phyloP scores from a whole-genome alignment of 345 rosid species.

The Pelargonium nanum region DNA sequence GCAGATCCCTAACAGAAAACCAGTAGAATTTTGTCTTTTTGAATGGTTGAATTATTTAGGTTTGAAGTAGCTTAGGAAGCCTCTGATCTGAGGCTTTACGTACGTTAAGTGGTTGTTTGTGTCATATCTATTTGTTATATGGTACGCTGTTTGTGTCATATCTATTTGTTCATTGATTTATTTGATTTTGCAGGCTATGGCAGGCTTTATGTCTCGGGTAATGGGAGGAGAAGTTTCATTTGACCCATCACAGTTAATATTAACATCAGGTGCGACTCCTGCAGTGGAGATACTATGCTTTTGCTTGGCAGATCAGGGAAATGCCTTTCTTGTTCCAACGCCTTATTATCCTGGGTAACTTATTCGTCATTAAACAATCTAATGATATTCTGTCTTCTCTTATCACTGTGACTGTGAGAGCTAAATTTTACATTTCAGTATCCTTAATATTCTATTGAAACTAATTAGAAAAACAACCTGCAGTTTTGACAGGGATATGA shows the following conservation, averaged over 20 bases:
- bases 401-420: neutral
- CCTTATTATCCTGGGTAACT: constrained; percentile 91
- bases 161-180: constrained; percentile 1
- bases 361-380: constrained; percentile 5
- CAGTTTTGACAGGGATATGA: constrained; percentile 85
- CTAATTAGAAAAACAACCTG: constrained; percentile 13
- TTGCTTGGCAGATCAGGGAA: constrained; percentile 88
- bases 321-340: constrained; percentile 70
- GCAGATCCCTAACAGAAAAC: neutral
- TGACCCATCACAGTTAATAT: constrained; percentile 57
- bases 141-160: neutral
- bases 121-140: constrained; percentile 3
- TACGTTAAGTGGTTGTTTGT: neutral
- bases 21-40: neutral
- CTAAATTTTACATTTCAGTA: neutral
- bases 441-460: neutral
- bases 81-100: neutral
- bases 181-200: constrained; percentile 53
- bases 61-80: neutral
- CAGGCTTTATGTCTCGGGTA: constrained; percentile 60
- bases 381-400: neutral
- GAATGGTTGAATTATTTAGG: neutral
- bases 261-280: constrained; percentile 81
- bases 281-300: constrained; percentile 80
- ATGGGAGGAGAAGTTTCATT: constrained; percentile 45